Evolutionary conservation across 441 rosid genomes (phyloP).

Genomic region (Gossypium gossypioides): DNA sequence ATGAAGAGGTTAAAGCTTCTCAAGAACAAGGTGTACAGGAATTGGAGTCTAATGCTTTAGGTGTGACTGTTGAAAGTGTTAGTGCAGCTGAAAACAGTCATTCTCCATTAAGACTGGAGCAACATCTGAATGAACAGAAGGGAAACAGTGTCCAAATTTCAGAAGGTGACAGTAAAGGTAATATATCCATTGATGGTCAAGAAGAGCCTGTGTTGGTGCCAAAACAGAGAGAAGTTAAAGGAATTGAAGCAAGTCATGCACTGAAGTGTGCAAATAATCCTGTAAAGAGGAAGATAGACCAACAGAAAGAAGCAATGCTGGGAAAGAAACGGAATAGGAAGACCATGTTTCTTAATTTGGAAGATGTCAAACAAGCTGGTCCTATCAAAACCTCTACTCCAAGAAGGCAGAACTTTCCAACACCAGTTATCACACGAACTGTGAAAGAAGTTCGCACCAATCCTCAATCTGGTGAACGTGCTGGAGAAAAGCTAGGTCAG

Average conservation of each 20-base stretch:
- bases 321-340: constrained; percentile 94
- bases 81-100: constrained; percentile 29
- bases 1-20: constrained; percentile 29
- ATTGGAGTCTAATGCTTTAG: constrained; percentile 24
- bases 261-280: constrained; percentile 53
- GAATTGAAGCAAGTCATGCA: constrained; percentile 70
- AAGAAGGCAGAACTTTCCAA: constrained; percentile 56
- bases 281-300: constrained; percentile 81
- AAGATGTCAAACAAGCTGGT: constrained; percentile 89
- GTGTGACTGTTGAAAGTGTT: constrained; percentile 20
- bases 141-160: constrained; percentile 28
- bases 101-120: constrained; percentile 27
- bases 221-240: constrained; percentile 71
- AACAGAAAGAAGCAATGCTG: constrained; percentile 86
- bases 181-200: constrained; percentile 31
- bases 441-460: constrained; percentile 60
- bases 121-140: constrained; percentile 33
- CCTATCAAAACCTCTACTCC: constrained; percentile 66
- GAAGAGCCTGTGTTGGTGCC: constrained; percentile 35
- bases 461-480: constrained; percentile 38
- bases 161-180: constrained; percentile 39
- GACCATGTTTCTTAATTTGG: constrained; percentile 79
- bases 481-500: constrained; percentile 43
- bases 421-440: constrained; percentile 53
- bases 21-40: constrained; percentile 25